Percentiles rank a stretch among this genome's conserved stretches.
Conservation (phyloP, 768 basidiomycete species). For the Termitomyces sp. region DNA sequence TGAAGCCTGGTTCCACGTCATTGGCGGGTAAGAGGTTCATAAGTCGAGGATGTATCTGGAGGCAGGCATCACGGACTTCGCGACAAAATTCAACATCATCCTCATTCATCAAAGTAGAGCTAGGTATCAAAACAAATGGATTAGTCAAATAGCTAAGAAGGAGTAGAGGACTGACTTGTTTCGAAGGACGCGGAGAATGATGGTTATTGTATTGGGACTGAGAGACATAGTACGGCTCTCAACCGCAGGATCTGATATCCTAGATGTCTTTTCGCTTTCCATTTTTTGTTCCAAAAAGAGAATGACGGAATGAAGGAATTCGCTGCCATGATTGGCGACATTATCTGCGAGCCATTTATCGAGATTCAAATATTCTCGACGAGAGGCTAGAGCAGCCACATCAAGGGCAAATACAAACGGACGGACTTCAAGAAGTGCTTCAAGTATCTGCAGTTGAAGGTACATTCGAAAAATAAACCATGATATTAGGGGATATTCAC, state of each 20-base stretch:
- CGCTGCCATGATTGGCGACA: slow-evolving; percentile 73
- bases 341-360: slow-evolving; percentile 96
- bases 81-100: slow-evolving; percentile 82
- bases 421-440: slow-evolving; percentile 84
- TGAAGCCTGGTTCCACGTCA: slow-evolving; percentile 87
- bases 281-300: slow-evolving; percentile 91
- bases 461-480: not conserved
- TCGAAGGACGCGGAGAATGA: slow-evolving; percentile 86
- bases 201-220: slow-evolving; percentile 85
- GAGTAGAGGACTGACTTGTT: slow-evolving; percentile 53
- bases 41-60: slow-evolving; percentile 93
- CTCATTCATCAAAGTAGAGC: slow-evolving; percentile 68
- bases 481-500: slow-evolving; percentile 13
- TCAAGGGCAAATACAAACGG: slow-evolving; percentile 91
- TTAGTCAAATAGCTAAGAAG: not conserved
- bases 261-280: slow-evolving; percentile 75
- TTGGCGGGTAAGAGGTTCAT: slow-evolving; percentile 88
- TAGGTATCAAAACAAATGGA: slow-evolving; percentile 22
- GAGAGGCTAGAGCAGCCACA: slow-evolving; percentile 89
- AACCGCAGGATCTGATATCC: slow-evolving; percentile 71
- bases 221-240: slow-evolving; percentile 83
- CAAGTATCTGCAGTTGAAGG: slow-evolving; percentile 61
- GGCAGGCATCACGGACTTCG: slow-evolving; percentile 87
- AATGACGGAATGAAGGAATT: slow-evolving; percentile 84
- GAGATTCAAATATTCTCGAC: slow-evolving; percentile 89